Base-by-base conservation (phyloP, 768 basidiomycete genomes). In the Cyclocybe cylindracea region DNA sequence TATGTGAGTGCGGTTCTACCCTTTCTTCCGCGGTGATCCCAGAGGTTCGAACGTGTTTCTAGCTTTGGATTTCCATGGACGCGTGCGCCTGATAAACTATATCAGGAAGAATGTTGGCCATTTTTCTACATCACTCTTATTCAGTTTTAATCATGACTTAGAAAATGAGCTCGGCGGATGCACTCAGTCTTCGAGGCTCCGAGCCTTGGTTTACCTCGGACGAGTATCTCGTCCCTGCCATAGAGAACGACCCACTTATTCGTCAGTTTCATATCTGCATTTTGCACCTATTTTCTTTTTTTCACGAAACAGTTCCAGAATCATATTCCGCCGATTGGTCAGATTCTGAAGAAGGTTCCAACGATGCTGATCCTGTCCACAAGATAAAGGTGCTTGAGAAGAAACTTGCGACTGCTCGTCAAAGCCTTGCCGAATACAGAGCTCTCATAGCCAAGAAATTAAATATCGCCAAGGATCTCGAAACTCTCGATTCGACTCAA, bases 191-290 rank as follows among this genome's bases (percentile, higher is more conserved):
- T 49, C 78, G 77, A 31, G 84, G 84, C 16, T 64, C 69, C 0
- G 89, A 91, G 64, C 46, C 76, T 0, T 79, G 92, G 59, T 82
- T 95, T 54, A 65, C 72, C 10, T 82, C 85, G 7, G 95, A 98
- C 62, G 82, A 82, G 49, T 91, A 91, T 62, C 82, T 98, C 16
- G 79, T 82, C 37, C 96, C 96, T 2, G 83, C 81, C 29, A 58
- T 97, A 39, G 86, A 90, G 61, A 88, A 94, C 60, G 96, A 98
- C 64, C 89, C 93, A 2, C 70, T 97, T 10, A 85, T 98, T 18
- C 91, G 96, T 97, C 61, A 63, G 89, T 75, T 9, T 24, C 43
- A 7, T 37, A 29, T n/a, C 14, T 49, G n/a, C 29, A 19, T 2
- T 33, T 38, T 29, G 10, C 39, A 46, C n/a, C 35, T 8, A 14